Percentiles rank a stretch among this genome's conserved stretches.
Evolutionary conservation across 257 asterid species (phyloP).

Genomic region (Osmanthus fragrans): DNA sequence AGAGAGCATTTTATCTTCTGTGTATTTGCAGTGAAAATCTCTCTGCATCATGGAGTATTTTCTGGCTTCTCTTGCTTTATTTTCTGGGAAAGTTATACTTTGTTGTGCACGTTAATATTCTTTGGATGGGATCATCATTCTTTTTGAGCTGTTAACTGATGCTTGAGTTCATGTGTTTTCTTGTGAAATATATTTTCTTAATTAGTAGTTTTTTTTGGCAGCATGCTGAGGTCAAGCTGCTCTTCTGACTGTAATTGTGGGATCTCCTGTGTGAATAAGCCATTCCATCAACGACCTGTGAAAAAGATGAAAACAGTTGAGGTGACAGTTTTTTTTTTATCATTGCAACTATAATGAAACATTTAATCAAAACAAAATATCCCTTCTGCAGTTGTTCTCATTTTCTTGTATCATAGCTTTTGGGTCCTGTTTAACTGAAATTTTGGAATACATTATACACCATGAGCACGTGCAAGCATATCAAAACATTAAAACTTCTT

Average conservation of each 20-base stretch:
- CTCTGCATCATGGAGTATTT: neutral
- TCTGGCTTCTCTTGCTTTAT: neutral
- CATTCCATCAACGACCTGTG: constrained; percentile 83
- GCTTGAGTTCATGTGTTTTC: constrained; percentile 20
- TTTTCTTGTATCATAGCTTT: constrained; percentile 10
- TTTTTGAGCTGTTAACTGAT: neutral
- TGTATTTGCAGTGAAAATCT: neutral
- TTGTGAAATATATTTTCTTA: constrained; percentile 20
- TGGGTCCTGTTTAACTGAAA: constrained; percentile 6
- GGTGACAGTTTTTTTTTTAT: constrained; percentile 44
- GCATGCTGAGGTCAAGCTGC: constrained; percentile 89
- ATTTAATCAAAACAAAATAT: neutral
- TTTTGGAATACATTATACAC: constrained; percentile 5
- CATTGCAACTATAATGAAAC: constrained; percentile 9
- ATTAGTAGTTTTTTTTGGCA: constrained; percentile 33
- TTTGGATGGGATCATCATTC: constrained; percentile 2
- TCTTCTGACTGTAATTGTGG: constrained; percentile 90
- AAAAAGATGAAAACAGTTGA: constrained; percentile 84
- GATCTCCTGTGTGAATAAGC: constrained; percentile 77
- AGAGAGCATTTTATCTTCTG: neutral
- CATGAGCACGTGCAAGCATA: neutral
- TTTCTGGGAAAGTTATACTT: neutral
- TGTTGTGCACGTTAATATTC: constrained; percentile 10
- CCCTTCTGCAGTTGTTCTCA: neutral
- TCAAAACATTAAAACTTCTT: constrained; percentile 1